Evolutionary conservation across 2,329 filamentous ascomycete species (phyloP).

Genomic region (Didymosphaeria variabile): DNA sequence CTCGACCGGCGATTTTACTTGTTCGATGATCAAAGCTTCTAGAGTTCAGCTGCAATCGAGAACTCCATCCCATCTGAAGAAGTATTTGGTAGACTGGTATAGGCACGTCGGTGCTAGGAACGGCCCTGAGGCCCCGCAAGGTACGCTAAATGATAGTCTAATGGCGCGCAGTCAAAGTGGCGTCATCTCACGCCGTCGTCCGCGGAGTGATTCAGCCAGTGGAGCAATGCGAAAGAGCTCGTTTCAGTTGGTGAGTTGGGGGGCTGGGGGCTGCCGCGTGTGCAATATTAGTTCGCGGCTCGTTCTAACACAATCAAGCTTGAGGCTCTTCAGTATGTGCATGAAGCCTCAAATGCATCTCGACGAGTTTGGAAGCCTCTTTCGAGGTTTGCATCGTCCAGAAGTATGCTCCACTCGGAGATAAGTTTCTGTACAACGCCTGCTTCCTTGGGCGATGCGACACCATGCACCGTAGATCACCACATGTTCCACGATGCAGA

Average conservation of each 20-base stretch:
- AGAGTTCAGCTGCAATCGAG: neutral
- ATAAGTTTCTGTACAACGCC: neutral
- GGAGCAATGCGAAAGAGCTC: neutral
- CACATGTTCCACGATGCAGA: neutral
- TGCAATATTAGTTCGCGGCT: neutral
- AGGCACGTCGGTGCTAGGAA: neutral
- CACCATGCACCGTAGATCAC: neutral
- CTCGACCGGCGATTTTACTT: neutral
- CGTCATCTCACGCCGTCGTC: neutral
- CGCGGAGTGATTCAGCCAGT: neutral
- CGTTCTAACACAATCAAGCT: neutral
- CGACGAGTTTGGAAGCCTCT: neutral
- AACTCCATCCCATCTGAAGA: neutral
- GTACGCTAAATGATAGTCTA: constrained; percentile 2
- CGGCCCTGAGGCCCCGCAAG: constrained; percentile 1
- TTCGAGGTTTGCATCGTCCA: neutral
- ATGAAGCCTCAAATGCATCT: neutral
- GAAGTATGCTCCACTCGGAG: neutral
- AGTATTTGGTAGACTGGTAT: neutral
- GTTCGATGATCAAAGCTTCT: neutral
- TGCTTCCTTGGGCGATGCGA: neutral
- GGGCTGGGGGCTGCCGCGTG: neutral
- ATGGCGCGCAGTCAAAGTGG: constrained; percentile 1
- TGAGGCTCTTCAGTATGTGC: neutral
- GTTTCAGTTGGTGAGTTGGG: neutral